Evolutionary conservation across 208 protist species (phyloP), one percentile per base, ranked within the genome.

Genomic region (Phytomonas serpens): DNA sequence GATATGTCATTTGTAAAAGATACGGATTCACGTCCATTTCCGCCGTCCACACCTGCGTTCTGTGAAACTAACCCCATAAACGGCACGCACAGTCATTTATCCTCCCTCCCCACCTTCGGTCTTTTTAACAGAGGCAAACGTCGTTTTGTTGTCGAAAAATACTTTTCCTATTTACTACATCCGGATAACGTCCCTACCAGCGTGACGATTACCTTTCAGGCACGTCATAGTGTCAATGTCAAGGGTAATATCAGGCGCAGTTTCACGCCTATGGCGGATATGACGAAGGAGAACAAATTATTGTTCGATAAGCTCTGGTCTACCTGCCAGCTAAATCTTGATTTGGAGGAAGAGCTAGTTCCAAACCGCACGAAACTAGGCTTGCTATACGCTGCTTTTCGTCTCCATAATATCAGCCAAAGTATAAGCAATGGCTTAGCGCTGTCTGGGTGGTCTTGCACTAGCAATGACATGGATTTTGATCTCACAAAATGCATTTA

Each of bases 401-500:
- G 91, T 52, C 74, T 96, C 65, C 89, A 86, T 70, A 83, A 70
- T 64, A 80, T 96, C 31, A 88, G 81, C 27, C 72, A 79, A 57
- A 88, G 85, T 47, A 69, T 96, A n/a, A 76, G 85, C 42, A 83
- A 83, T 33, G 92, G 92, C 11, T 69, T 96, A 19, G 76, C 82
- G 7, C 83, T 79, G 23, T 82, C 82, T 30, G 92, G 87, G 0
- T 90, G 82, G 64, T 94, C 92, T 9, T 71, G 79, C 36, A 80
- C 80, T 9, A 85, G 82, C 32, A 81, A 84, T 47, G 89, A 81
- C 19, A 61, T 97, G 32, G 79, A 85, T 70, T 93, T 85, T 68
- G 81, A 91, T 73, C 79, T 97, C 34, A 79, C 80, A 30, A 78
- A 93, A 64, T 97, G 95, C 76, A 66, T 97, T 31, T 94, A 86